Base-by-base conservation (phyloP, 2,329 filamentous ascomycete genomes). In the Aspergillus pseudoglaucus region DNA sequence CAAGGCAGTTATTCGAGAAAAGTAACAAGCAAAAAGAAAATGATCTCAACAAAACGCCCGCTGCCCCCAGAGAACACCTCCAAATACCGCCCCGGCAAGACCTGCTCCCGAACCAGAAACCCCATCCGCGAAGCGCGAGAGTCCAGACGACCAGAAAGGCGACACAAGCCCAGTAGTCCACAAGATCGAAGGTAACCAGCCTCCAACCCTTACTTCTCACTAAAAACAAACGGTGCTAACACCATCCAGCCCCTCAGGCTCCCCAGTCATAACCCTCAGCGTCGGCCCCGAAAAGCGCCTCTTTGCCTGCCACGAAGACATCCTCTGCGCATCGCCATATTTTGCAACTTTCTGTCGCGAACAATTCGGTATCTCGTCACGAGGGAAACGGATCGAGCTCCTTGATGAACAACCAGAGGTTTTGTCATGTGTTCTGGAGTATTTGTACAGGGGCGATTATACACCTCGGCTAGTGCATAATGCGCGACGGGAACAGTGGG, bases 371-470 rank as follows among this genome's bases (percentile, higher is more conserved):
- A 46, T 47, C 81, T 70, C 17, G 33, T 8, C 33, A 17, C n/a
- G 67, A 42, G 76, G 75, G 63, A 90, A 88, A 71, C 83, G 85
- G 47, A 85, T 95, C 64, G 79, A 85, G 45, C 80, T 95, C 2
- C 85, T 88, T 1, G 83, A 91, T 51, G 90, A 95, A 68, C 85
- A 90, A 58, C 89, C 90, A 17, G 89, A 95, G 66, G 85, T 95
- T 61, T 90, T 96, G 69, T 94, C 88, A 6, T 90, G 86, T 5
- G 79, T 96, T 9, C 82, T 96, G 48, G 90, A 96, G 65, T 95
- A 86, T 59, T 82, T 96, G 48, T 94, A 94, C 79, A 94, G 94
- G 71, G 90, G 90, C 54, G 90, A 95, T 69, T 95, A 95, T 73
- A 90, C 85, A 59, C 90, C 90, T 3, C 85, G 86, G 15, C 77